A percentile compares a stretch with the other conserved stretches of the same genome.
These are phyloP conservation scores for Suillus fuscotomentosus DNA, from an alignment of 768 basidiomycete genomes.

Conservation along the genomic window DNA sequence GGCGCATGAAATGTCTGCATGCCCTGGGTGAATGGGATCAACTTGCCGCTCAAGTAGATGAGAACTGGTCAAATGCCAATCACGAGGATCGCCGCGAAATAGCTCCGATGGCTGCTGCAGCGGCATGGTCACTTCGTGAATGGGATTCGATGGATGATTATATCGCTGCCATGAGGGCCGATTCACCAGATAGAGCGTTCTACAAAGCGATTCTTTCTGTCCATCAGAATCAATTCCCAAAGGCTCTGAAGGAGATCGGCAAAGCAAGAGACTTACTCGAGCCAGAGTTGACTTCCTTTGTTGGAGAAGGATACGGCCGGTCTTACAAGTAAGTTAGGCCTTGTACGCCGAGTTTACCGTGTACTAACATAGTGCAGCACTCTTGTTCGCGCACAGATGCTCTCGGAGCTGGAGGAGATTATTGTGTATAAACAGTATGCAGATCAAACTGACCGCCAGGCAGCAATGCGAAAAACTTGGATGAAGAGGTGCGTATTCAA, in stretches of 20 bases:
- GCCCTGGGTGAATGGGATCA: conserved; percentile 98
- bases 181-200: conserved; percentile 93
- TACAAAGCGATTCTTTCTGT: conserved; percentile 95
- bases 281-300: conserved; percentile 86
- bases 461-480: conserved; percentile 92
- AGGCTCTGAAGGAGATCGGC: conserved; percentile 86
- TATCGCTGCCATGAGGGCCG: conserved; percentile 87
- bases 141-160: conserved; percentile 99
- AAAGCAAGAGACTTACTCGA: conserved; percentile 92
- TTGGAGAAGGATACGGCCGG: conserved; percentile 95
- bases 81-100: conserved; percentile 87
- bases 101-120: conserved; percentile 95
- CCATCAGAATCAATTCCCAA: conserved; percentile 94
- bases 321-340: conserved; percentile 80
- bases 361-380: conserved; percentile 49
- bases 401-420: conserved; percentile 97
- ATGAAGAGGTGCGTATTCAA: conserved; percentile 73
- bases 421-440: conserved; percentile 93
- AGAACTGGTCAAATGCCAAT: conserved; percentile 81
- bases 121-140: conserved; percentile 94
- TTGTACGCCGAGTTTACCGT: conserved; percentile 4
- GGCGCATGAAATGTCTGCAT: conserved; percentile 93
- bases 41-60: conserved; percentile 80
- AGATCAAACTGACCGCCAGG: conserved; percentile 92
- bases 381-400: conserved; percentile 97